phyloP scores from a whole-genome alignment of 2,329 filamentous ascomycete genomes.

The Zelopaecilomyces penicillatus region DNA sequence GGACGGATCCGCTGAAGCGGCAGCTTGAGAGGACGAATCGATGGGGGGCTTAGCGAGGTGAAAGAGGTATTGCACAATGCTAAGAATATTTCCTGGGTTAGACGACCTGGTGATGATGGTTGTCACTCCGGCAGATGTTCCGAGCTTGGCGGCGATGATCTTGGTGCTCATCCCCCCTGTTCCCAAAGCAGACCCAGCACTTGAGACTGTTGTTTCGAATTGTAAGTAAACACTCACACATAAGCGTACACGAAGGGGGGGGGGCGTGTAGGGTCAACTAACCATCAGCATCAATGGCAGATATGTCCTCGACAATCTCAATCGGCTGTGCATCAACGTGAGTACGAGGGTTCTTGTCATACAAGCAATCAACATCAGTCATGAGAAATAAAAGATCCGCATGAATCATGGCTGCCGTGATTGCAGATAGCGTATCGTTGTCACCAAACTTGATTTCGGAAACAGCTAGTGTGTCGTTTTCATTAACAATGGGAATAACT shows the following conservation, averaged over 20 bases:
- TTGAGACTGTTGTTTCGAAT: constrained; percentile 54
- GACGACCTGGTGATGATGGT: constrained; percentile 92
- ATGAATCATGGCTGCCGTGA: constrained; percentile 94
- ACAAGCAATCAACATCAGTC: constrained; percentile 97
- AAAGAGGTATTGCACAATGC: constrained; percentile 65
- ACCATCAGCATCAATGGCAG: constrained; percentile 72
- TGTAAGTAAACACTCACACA: constrained; percentile 10
- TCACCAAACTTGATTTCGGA: constrained; percentile 99
- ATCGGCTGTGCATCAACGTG: constrained; percentile 83
- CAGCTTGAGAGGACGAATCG: constrained; percentile 30
- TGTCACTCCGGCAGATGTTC: constrained; percentile 88
- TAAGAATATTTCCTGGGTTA: constrained; percentile 84
- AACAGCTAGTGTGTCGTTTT: constrained; percentile 94
- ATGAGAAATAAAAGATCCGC: constrained; percentile 95
- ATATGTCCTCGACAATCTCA: constrained; percentile 85
- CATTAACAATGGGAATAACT: constrained; percentile 96
- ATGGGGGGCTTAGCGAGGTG: constrained; percentile 17
- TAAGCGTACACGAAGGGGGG: not conserved
- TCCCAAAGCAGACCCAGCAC: constrained; percentile 77
- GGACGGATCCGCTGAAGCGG: constrained; percentile 32
- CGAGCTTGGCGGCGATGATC: constrained; percentile 84
- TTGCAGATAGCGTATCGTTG: constrained; percentile 94
- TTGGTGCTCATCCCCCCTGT: constrained; percentile 98
- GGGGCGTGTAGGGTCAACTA: constrained; percentile 12
- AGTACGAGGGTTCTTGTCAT: constrained; percentile 87